Evolutionary conservation across 1,139 yeast genomes (phyloP), one percentile per base, ranked within the genome.

Genomic region (Blastobotrys buckinghamii): DNA sequence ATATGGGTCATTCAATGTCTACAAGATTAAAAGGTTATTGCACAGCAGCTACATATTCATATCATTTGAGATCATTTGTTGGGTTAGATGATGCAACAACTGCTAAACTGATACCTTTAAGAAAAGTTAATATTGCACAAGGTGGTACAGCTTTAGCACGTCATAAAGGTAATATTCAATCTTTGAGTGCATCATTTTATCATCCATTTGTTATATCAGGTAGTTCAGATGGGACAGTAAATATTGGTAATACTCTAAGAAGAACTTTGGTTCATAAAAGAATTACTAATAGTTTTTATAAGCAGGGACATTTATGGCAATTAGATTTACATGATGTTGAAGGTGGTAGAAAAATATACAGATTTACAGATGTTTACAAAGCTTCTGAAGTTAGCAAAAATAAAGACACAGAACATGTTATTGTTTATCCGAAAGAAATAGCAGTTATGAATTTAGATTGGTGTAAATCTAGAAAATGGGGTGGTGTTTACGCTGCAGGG

Each of bases 121-220:
- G 74, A 24, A 51, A 54, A 38, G 55, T 65, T 29, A 56, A 54
- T 32, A 70, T 71, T 4, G 58, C 62, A 1, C 58, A 54, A 38
- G 69, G 69, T 44, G 68, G 66, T 1, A 55, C 64, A 1, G 66
- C 62, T 17, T 59, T 73, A 10, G 54, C 77, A 0, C 56, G 67
- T 5, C 73, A 72, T 44, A 69, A 64, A 20, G 73, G 71, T 19
- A 65, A 73, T 1, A 62, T 72, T 1, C 67, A 71, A 15, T 58
- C 75, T 0, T 49, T 74, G 1, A 73, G 73, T 0, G 55, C 71
- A 0, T 75, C 81, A 0, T 52, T 58, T 4, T 50, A 67, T 7
- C 95, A 85, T 59, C 94, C 95, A 1, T 68, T 83, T 51, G 61
- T 77, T 7, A 61, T 84, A 2, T 66, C 77, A 5, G 89, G 89